These are phyloP conservation scores for Fusarium concolor DNA, from an alignment of 2,329 filamentous ascomycete species.

Conservation along the genomic window DNA sequence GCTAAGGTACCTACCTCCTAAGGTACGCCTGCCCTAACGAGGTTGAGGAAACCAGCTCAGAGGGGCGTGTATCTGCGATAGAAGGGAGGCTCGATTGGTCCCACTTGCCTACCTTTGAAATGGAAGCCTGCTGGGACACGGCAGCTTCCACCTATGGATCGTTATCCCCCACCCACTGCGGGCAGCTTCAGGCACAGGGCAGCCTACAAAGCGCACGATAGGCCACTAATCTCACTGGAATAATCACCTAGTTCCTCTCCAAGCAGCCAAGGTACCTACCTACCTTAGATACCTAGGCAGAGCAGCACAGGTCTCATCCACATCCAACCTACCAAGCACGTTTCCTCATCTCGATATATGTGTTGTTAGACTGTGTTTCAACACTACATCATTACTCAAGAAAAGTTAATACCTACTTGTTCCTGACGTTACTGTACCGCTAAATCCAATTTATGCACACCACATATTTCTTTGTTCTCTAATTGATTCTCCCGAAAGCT, in stretches of 20 bases:
- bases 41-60: background rate
- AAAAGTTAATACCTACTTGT: conserved; percentile 14
- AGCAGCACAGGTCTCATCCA: conserved; percentile 39
- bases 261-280: too few relatives aligned
- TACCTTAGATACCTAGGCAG: too few relatives aligned
- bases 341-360: conserved; percentile 35
- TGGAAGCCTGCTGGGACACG: background rate
- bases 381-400: conserved; percentile 37
- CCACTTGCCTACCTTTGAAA: background rate
- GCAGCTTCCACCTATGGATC: background rate
- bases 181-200: conserved; percentile 10
- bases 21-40: background rate
- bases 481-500: conserved; percentile 37
- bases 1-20: background rate
- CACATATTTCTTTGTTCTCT: background rate
- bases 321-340: conserved; percentile 40
- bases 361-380: conserved; percentile 38
- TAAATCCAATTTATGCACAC: background rate
- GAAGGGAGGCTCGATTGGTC: background rate
- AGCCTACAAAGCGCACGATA: conserved; percentile 9
- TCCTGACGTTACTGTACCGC: background rate
- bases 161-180: conserved; percentile 5
- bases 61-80: background rate
- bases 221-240: conserved; percentile 10
- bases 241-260: too few relatives aligned